phyloP scores from a whole-genome alignment of 228 moss, liverwort and hornwort species.

The Sphagnum fallax region DNA sequence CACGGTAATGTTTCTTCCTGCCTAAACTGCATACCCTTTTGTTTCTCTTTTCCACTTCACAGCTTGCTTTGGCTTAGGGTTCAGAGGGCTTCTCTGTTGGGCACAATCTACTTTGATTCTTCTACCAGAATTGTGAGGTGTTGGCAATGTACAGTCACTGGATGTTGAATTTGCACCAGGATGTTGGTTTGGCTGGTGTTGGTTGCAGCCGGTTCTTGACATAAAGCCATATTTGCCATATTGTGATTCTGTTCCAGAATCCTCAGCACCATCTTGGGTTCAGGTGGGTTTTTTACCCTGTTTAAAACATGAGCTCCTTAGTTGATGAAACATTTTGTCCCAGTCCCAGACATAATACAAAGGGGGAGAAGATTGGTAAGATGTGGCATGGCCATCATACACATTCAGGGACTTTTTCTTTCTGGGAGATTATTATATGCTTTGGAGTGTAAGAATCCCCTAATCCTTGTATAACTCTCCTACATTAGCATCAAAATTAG shows the following conservation, averaged over 20 bases:
- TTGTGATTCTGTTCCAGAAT: constrained; percentile 64
- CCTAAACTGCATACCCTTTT: neutral
- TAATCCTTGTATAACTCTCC: neutral
- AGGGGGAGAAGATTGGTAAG: neutral
- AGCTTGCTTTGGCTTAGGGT: neutral
- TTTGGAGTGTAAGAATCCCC: neutral
- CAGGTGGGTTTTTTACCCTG: constrained; percentile 34
- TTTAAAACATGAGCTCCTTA: no score
- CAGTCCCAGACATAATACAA: neutral
- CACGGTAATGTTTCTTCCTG: constrained; percentile 23
- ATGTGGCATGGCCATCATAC: no score
- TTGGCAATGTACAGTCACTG: neutral
- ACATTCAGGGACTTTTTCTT: neutral
- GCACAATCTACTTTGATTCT: neutral
- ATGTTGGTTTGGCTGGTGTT: constrained; percentile 10
- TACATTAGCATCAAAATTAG: neutral
- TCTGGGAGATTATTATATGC: neutral
- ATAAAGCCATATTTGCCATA: constrained; percentile 94
- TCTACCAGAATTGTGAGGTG: neutral
- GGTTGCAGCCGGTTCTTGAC: constrained; percentile 87
- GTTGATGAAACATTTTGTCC: neutral
- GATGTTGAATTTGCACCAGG: neutral
- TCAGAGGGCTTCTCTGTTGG: neutral
- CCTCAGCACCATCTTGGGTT: constrained; percentile 79
- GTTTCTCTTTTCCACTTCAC: neutral